Base-by-base conservation (phyloP, 495 filamentous ascomycete genomes). In the Aspergillus ellipticus region DNA sequence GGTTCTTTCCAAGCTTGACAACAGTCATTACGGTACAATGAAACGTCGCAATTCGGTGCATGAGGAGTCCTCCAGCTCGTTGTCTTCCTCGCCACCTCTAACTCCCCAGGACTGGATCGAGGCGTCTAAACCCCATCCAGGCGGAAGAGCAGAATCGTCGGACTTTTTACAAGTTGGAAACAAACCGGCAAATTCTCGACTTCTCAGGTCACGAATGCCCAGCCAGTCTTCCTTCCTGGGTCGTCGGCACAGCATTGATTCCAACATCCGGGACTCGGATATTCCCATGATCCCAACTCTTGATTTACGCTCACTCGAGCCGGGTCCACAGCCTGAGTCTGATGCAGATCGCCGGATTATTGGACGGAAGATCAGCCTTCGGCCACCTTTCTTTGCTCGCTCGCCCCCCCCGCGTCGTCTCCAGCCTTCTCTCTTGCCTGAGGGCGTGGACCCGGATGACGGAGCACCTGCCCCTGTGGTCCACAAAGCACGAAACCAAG, bases 61-160 rank as follows among this genome's bases (percentile, higher is more conserved):
- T 21, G 19, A 51, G 4, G 33, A 43, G 8, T 42, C 43, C 1
- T 39, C 43, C 35, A 42, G 57, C 17, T 16, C 55, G 16, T 54
- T 55, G 0, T 62, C 64, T 17, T 66, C 61, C 4, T 64, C 69
- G 3, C 66, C 67, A 4, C 70, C 71, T 6, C 53, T 76, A 8
- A 74, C 72, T 2, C 68, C 75, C 8, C 70, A 73, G 41, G 75
- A 78, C 28, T 78, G 75, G 75, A 43, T 78, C 48, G 75, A 74
- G 26, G 75, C 75, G 16, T 72, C 72, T 21, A 66, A 65, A 54
- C 53, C 66, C 31, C 57, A 51, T 7, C 61, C 61, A 21, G 64
- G 59, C 13, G 57, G 66, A 31, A 51, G 62, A 6, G 69, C 63
- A 41, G 50, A 59, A 17, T 52, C 20, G 16, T 6, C 60, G 13